A percentile compares a stretch with the other conserved stretches of the same genome.
These are phyloP conservation scores for Omphalotus guepiniiformis DNA, from an alignment of 768 basidiomycete species.

Conservation along the genomic window DNA sequence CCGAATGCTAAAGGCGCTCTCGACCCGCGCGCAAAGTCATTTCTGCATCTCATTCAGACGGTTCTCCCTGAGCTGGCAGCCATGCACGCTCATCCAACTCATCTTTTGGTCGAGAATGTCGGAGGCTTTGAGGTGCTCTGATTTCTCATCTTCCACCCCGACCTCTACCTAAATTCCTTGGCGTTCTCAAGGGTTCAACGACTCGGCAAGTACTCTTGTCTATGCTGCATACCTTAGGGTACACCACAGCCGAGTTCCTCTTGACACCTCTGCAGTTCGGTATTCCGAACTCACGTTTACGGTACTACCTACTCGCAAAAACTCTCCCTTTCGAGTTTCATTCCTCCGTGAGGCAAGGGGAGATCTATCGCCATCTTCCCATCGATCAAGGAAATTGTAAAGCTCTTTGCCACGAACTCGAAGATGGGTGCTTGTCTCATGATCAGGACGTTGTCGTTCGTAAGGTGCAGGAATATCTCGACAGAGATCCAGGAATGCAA, in stretches of 20 bases:
- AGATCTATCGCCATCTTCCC: slow-evolving; percentile 3
- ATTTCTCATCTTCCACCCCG: slow-evolving; percentile 5
- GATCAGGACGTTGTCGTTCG: slow-evolving; percentile 9
- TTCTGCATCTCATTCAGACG: slow-evolving; percentile 61
- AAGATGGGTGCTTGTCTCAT: not conserved
- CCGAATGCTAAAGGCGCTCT: slow-evolving; percentile 62
- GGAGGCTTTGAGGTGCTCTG: slow-evolving; percentile 72
- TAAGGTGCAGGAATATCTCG: slow-evolving; percentile 38
- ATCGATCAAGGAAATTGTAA: not conserved
- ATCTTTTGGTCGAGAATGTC: slow-evolving; percentile 75
- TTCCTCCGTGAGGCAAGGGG: slow-evolving; percentile 10
- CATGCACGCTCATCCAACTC: slow-evolving; percentile 44
- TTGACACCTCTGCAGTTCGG: slow-evolving; percentile 76
- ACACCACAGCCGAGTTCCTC: slow-evolving; percentile 55
- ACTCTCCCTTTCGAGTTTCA: slow-evolving; percentile 35
- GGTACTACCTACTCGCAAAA: slow-evolving; percentile 78
- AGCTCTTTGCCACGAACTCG: not conserved
- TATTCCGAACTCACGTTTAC: slow-evolving; percentile 76
- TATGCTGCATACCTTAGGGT: slow-evolving; percentile 50
- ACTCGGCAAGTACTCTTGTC: slow-evolving; percentile 56
- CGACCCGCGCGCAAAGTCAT: slow-evolving; percentile 75
- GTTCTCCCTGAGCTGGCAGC: slow-evolving; percentile 57
- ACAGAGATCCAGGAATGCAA: slow-evolving; percentile 17
- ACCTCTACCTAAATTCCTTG: slow-evolving; percentile 7
- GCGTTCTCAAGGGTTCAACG: slow-evolving; percentile 48